A percentile compares a stretch with the other conserved stretches of the same genome.
Evolutionary conservation across 2,329 filamentous ascomycete genomes (phyloP).

Genomic region (Aureobasidium lini): DNA sequence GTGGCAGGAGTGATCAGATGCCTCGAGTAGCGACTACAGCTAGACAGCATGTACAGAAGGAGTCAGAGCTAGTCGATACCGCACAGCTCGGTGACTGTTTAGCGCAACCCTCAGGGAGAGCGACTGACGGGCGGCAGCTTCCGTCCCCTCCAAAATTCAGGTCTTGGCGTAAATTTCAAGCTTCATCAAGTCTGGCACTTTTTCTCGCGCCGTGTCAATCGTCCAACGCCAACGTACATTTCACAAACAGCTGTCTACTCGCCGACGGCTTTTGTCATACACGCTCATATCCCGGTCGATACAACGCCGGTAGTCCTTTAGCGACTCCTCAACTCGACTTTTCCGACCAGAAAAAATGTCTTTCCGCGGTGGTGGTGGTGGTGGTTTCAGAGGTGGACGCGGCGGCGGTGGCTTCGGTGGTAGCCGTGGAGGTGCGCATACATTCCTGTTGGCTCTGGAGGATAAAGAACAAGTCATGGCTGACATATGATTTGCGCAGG

Average conservation of each 20-base stretch:
- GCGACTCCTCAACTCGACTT: constrained; percentile 1
- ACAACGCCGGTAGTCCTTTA: not conserved
- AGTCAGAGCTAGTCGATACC: not conserved
- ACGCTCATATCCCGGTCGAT: not conserved
- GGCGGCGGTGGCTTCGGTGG: constrained; percentile 20
- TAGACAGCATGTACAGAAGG: constrained; percentile 9
- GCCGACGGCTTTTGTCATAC: not conserved
- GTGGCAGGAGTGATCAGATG: not conserved
- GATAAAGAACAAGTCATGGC: not conserved
- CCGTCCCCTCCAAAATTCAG: not conserved
- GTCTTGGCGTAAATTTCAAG: constrained; percentile 10
- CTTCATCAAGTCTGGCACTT: not conserved
- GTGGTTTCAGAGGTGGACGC: constrained; percentile 23
- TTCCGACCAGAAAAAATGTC: constrained; percentile 18
- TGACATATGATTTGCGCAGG: constrained; percentile 5
- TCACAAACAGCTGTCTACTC: not conserved
- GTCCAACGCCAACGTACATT: not conserved
- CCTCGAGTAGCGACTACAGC: constrained; percentile 7
- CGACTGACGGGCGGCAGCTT: not conserved
- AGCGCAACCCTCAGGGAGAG: not conserved
- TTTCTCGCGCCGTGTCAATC: constrained; percentile 3
- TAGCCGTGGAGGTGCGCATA: constrained; percentile 23
- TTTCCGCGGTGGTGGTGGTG: constrained; percentile 21
- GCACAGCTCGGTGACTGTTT: not conserved
- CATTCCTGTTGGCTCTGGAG: not conserved